Base-by-base conservation (phyloP, 306 rosid genomes). In the Comarum palustre region DNA sequence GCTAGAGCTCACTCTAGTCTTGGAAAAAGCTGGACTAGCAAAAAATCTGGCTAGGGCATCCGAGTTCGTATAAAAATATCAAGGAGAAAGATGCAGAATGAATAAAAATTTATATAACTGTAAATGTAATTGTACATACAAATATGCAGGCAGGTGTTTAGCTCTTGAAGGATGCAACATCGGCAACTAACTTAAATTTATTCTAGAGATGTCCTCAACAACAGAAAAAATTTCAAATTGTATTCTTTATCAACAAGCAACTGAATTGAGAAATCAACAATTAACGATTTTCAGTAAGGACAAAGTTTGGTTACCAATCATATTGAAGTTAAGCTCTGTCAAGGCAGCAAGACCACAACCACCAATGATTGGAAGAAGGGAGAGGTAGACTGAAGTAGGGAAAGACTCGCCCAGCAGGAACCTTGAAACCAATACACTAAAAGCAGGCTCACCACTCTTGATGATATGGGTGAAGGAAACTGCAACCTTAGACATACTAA, bases 361-460 rank as follows among this genome's bases (percentile, higher is more conserved):
- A 65, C 99, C 99, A 13, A 94, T 91, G 73, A 94, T 94, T n/a
- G 97, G 99, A 81, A 94, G 2, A 61, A 94, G 90, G 31, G 99
- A 94, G 77, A 94, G 82, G 80, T 94, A 94, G 39, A 94, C 97
- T 0, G 86, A 73, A 66, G 67, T 51, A 0, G 99, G 99, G 87
- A 91, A 94, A 81, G 85, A 82, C 83, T 94, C 99, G 4, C 99
- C 99, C 83, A 94, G 81, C 77, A 94, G 27, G 71, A 94, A 78
- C 78, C 96, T 89, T 0, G 99, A 94, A 77, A 94, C 99, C 86
- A 94, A 73, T 20, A 91, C 99, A 66, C 93, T 94, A 24, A 94
- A 94, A 72, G 99, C 99, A 75, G 99, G 99, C 79, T 94, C 99
- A 59, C 99, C 99, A 80, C 99, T 94, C 90, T 94, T 94, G 87